Percentiles rank a stretch among this genome's conserved stretches.
Conservation (phyloP, 2,329 filamentous ascomycete genomes). For the Zopfia rhizophila region DNA sequence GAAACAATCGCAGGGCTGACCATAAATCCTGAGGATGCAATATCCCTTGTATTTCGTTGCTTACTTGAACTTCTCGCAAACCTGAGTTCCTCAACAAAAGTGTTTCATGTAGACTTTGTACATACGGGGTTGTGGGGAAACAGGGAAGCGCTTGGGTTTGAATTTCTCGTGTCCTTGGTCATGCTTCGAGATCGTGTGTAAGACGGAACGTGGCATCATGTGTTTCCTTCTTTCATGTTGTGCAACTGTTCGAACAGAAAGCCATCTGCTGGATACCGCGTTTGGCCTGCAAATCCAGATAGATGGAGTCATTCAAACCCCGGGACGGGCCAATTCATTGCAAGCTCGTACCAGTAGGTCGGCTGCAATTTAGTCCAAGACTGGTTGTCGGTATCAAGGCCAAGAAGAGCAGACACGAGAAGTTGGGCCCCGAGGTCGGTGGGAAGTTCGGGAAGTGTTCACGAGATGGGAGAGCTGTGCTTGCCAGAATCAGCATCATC, state of each 20-base stretch:
- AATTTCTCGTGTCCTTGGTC: slow-evolving; percentile 1
- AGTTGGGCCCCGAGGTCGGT: slow-evolving; percentile 1
- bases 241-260: neutral
- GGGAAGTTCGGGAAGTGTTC: neutral
- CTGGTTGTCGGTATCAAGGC: slow-evolving; percentile 12
- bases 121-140: slow-evolving; percentile 2
- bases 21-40: slow-evolving; percentile 3
- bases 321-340: neutral
- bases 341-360: slow-evolving; percentile 2
- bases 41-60: slow-evolving; percentile 9
- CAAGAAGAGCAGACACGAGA: slow-evolving; percentile 15
- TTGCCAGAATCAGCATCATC: slow-evolving; percentile 11
- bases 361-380: slow-evolving; percentile 5
- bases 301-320: slow-evolving; percentile 2
- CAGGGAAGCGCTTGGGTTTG: slow-evolving; percentile 8
- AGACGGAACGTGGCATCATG: slow-evolving; percentile 12
- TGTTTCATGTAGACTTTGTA: slow-evolving; percentile 15
- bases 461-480: slow-evolving; percentile 5
- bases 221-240: slow-evolving; percentile 1
- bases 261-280: slow-evolving; percentile 2
- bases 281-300: slow-evolving; percentile 3
- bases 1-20: slow-evolving; percentile 13
- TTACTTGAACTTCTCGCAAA: slow-evolving; percentile 1
- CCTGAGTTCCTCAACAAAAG: neutral
- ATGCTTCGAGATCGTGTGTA: neutral